Base-by-base conservation (phyloP, 148 eudicot species). In the Dianthus caryophyllus region DNA sequence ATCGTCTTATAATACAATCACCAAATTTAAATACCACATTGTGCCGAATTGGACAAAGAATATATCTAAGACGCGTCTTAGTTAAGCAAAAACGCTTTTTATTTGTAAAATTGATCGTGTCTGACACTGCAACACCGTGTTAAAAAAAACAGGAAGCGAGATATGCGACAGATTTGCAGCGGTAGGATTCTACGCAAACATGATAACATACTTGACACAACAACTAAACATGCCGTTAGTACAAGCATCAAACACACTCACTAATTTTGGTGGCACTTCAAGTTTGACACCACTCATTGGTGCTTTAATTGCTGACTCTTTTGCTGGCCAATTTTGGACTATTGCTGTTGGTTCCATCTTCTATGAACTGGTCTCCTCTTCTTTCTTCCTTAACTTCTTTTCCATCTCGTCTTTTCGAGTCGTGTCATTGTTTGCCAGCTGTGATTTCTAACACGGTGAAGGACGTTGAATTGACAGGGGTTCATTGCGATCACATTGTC, bases 281-380 rank as follows among this genome's bases (percentile, higher is more conserved):
- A 90, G 80, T 52, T 82, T 90, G 68, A 87, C 88, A 4, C 97
- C 97, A 14, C 83, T 90, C 1, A 33, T 90, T 36, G 97, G 97
- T 18, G 97, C 97, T 63, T 61, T 87, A 17, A 69, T 87, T 6
- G 97, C 97, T 22, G 97, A 90, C 58, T 85, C 94, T 49, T 87
- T 66, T 54, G 89, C 89, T 50, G 97, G 97, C 49, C 84, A 90
- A 38, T 90, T 85, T 50, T 87, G 84, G 88, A 90, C 97, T 16
- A 87, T 90, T 24, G 69, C 84, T 27, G 66, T 85, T 27, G 97
- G 91, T 33, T 84, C 83, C 8, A 38, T 87, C 65, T 49, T 90
- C 68, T 90, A 90, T 77, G 78, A 72, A 72, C 46, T 90, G 97
- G 94, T 89, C 51, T 47, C 21, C 33, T n/a, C 56, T 21, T 5